Conservation (phyloP, 352 stramenopile genomes). For the Phytophthora citrophthora region DNA sequence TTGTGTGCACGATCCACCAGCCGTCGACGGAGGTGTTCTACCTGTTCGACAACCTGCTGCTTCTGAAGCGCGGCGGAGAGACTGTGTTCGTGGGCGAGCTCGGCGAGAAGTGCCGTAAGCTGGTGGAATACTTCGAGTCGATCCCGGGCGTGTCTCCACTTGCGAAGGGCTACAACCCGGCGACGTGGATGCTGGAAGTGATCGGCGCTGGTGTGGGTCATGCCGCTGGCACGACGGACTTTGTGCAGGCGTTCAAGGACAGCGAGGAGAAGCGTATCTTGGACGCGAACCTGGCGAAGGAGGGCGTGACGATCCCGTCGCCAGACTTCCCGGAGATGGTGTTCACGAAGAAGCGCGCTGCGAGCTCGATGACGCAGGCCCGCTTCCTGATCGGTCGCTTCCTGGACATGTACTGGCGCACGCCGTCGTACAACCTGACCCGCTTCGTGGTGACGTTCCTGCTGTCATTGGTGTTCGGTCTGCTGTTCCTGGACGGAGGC, state of each 20-base stretch:
- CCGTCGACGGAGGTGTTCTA: conserved; percentile 85
- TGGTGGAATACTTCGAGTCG: conserved; percentile 41
- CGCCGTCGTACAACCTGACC: conserved; percentile 87
- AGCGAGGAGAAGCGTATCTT: conserved; percentile 32
- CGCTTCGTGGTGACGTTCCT: conserved; percentile 51
- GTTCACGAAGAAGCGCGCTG: conserved; percentile 45
- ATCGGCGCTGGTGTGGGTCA: conserved; percentile 49
- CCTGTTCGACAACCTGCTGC: conserved; percentile 83
- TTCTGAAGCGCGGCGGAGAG: conserved; percentile 42
- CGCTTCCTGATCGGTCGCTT: conserved; percentile 45
- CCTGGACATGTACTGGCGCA: conserved; percentile 86
- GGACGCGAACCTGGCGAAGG: conserved; percentile 33
- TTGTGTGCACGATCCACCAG: conserved; percentile 93
- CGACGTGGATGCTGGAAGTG: conserved; percentile 55
- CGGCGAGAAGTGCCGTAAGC: conserved; percentile 30
- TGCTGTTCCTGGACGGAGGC: conserved; percentile 58
- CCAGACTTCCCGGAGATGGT: conserved; percentile 34
- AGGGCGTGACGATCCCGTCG: conserved; percentile 43
- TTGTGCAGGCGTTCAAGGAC: conserved; percentile 37
- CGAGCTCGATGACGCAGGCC: conserved; percentile 39
- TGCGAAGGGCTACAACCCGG: conserved; percentile 55
- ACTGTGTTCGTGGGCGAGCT: conserved; percentile 63
- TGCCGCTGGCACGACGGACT: conserved; percentile 31
- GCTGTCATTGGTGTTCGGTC: conserved; percentile 46
- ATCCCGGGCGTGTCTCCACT: conserved; percentile 35